Evolutionary conservation across 169 alveolate genomes (phyloP).

Genomic region (Eimeria sp.): DNA sequence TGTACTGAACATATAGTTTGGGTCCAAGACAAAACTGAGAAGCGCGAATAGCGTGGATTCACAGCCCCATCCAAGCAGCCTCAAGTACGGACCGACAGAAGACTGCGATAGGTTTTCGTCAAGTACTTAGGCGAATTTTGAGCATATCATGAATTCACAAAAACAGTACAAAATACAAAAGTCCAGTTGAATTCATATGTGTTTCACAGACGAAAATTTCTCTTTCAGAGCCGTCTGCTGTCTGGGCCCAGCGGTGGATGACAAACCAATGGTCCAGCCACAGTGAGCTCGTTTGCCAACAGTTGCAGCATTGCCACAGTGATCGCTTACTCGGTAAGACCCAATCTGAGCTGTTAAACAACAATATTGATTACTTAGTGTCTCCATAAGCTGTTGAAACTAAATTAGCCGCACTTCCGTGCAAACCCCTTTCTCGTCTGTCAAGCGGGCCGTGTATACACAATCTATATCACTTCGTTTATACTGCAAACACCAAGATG

Average conservation of each 20-base stretch:
- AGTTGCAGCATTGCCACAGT: neutral
- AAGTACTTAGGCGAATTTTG: neutral
- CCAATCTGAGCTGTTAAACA: neutral
- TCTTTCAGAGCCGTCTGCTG: neutral
- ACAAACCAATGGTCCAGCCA: conserved; percentile 37
- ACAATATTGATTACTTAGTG: neutral
- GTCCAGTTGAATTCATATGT: neutral
- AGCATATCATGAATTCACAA: neutral
- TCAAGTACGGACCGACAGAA: neutral
- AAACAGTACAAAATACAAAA: neutral
- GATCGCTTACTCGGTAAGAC: neutral
- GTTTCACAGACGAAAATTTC: neutral
- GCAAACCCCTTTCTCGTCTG: neutral
- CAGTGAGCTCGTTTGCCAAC: neutral
- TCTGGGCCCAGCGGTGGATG: neutral
- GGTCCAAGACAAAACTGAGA: neutral
- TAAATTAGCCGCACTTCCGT: neutral
- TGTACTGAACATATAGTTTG: neutral
- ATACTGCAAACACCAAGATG: neutral
- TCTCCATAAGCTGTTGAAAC: neutral
- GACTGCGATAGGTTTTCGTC: neutral
- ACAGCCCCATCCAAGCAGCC: neutral
- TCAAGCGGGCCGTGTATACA: neutral
- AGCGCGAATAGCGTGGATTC: neutral
- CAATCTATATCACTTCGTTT: neutral